phyloP scores from a whole-genome alignment of 2,329 filamentous ascomycete species.

The Cladophialophora carrionii region DNA sequence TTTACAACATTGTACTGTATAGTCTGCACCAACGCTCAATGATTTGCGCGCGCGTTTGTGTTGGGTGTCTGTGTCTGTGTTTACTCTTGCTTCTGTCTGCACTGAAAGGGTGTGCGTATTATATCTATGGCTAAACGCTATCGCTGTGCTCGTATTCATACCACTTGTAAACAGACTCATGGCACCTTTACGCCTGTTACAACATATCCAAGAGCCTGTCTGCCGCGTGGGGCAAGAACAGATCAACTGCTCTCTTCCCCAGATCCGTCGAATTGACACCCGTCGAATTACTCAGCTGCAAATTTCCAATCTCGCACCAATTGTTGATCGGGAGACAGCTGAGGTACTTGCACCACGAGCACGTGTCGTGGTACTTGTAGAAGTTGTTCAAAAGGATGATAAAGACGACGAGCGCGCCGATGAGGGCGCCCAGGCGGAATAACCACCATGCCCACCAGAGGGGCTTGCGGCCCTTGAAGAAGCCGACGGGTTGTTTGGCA shows the following conservation, averaged over 20 bases:
- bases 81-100: too few species aligned
- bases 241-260: not conserved
- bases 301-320: conserved; percentile 49
- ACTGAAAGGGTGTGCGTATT: too few species aligned
- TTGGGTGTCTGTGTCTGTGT: too few species aligned
- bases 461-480: conserved; percentile 90
- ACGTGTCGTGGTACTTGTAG: conserved; percentile 75
- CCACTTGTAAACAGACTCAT: not conserved
- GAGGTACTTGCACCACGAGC: conserved; percentile 92
- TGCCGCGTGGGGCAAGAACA: conserved; percentile 4
- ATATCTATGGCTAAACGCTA: not conserved
- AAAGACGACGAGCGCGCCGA: conserved; percentile 82
- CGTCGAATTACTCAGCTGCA: conserved; percentile 38
- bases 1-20: too few species aligned
- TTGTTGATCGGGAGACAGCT: conserved; percentile 71
- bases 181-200: not conserved
- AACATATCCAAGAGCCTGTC: not conserved
- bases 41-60: too few species aligned
- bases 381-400: conserved; percentile 89
- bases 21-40: too few species aligned
- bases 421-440: conserved; percentile 73
- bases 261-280: conserved; percentile 17
- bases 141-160: not conserved
- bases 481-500: conserved; percentile 61
- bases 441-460: conserved; percentile 99